Evolutionary conservation across 73 alveolate species (phyloP), one percentile per base, ranked within the genome.

Genomic region (Tetrahymena malaccensis): DNA sequence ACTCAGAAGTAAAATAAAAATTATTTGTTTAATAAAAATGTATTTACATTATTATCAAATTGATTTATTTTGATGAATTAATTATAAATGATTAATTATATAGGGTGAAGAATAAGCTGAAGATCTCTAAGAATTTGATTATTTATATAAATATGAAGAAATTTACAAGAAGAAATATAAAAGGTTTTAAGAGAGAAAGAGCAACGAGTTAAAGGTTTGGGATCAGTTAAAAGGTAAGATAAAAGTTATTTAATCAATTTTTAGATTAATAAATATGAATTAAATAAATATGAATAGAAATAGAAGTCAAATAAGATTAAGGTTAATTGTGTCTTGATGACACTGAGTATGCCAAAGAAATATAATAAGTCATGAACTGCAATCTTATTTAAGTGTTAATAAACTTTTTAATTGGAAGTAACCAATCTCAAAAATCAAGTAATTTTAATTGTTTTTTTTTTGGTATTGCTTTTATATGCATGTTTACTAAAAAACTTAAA

Each of bases 61-160:
- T 94, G 0, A 93, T 56, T 11, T 96, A 96, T 43, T 94, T 95
- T 85, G 38, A 85, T 5, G 44, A 95, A 25, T 34, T 37, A 43
- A 56, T 95, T 3, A 19, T 31, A n/a, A n/a, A n/a, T n/a, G 27
- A 96, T 95, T 70, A 96, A 94, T 85, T 43, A 22, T 33, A 93
- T 85, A 96, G 95, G 58, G 94, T n/a, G 95, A 94, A 94, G 96
- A 95, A 84, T 95, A 56, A 7, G 85, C 94, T 58, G 97, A 96
- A 37, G 93, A 84, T n/a, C 94, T 96, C 1, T 93, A 84, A 50
- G 85, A 85, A 84, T 33, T 33, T 84, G 94, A 56, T 33, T 94
- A 93, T 11, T 95, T 95, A 55, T 95, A 95, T 95, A 93, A 95
- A 50, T 95, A 85, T 56, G 94, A 95, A 55, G 58, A 95, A 55